A percentile compares a stretch with the other conserved stretches of the same genome.
Evolutionary conservation across 257 asterid genomes (phyloP).

Genomic region (Jasminum sambac): DNA sequence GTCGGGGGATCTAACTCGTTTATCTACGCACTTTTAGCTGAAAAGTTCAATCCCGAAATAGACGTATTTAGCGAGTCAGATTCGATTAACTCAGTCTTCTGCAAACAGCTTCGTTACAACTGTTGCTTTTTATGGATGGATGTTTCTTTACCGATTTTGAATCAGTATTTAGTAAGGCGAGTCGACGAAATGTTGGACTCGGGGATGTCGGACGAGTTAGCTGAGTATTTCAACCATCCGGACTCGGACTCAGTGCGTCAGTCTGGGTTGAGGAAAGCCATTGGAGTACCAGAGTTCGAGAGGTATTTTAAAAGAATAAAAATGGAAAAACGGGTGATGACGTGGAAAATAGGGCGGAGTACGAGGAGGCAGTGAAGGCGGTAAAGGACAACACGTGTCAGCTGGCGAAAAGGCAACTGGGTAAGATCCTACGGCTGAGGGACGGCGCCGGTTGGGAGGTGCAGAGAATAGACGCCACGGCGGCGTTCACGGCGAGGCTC

Average conservation of each 20-base stretch:
- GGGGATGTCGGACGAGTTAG: slow-evolving; percentile 78
- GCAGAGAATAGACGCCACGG: slow-evolving; percentile 77
- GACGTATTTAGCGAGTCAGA: slow-evolving; percentile 52
- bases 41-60: slow-evolving; percentile 35
- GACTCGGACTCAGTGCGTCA: slow-evolving; percentile 31
- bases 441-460: slow-evolving; percentile 78
- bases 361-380: slow-evolving; percentile 61
- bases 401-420: slow-evolving; percentile 64
- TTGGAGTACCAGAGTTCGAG: slow-evolving; percentile 85
- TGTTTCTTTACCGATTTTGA: slow-evolving; percentile 53
- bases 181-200: slow-evolving; percentile 84
- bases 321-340: slow-evolving; percentile 19
- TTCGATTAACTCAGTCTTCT: slow-evolving; percentile 28
- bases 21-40: slow-evolving; percentile 53
- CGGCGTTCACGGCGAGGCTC: slow-evolving; percentile 46
- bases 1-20: slow-evolving; percentile 95
- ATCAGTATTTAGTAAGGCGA: slow-evolving; percentile 48
- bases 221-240: slow-evolving; percentile 32
- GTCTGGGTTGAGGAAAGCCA: slow-evolving; percentile 69
- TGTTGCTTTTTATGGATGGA: slow-evolving; percentile 86
- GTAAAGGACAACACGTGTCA: slow-evolving; percentile 76
- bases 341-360: slow-evolving; percentile 24
- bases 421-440: slow-evolving; percentile 68
- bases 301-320: slow-evolving; percentile 34
- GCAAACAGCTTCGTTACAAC: slow-evolving; percentile 46